Evolutionary conservation across 768 basidiomycete species (phyloP).

Genomic region (Lanmaoa rubissima): DNA sequence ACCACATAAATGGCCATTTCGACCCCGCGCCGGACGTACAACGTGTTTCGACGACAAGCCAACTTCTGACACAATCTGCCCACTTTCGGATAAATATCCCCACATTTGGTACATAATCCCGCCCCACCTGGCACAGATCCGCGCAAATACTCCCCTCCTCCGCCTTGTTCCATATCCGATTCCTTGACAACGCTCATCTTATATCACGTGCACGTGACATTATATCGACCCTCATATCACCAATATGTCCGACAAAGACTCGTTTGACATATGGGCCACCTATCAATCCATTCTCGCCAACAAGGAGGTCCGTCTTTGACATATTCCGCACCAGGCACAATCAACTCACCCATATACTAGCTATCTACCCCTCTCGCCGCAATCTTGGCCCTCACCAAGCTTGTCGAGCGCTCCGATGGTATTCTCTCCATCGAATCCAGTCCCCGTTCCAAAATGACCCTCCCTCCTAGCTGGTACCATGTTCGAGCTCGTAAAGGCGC

Average conservation of each 20-base stretch:
- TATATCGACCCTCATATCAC: conserved; percentile 9
- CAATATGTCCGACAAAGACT: conserved; percentile 7
- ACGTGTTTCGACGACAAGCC: conserved; percentile 71
- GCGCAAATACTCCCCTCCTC: conserved; percentile 23
- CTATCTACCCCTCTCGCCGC: conserved; percentile 85
- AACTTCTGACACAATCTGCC: conserved; percentile 21
- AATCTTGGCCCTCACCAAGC: conserved; percentile 78
- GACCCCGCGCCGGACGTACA: conserved; percentile 66
- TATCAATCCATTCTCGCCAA: conserved; percentile 63
- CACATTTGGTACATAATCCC: conserved; percentile 12
- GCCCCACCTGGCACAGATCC: conserved; percentile 8
- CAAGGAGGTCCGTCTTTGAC: conserved; percentile 52
- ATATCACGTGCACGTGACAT: conserved; percentile 12
- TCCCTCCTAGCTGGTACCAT: conserved; percentile 72
- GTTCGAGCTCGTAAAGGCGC: conserved; percentile 86
- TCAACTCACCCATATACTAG: conserved; percentile 34
- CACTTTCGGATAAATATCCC: conserved; percentile 20
- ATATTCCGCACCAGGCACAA: background rate
- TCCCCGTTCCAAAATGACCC: conserved; percentile 3
- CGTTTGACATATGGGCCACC: conserved; percentile 48
- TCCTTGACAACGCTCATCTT: conserved; percentile 24
- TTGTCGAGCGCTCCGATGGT: conserved; percentile 81
- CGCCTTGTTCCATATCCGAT: background rate
- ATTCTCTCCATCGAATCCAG: conserved; percentile 24
- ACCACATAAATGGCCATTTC: conserved; percentile 52